These are phyloP conservation scores for Diversispora eburnea DNA, from an alignment of 192 early-diverging fungal species.

Conservation along the genomic window DNA sequence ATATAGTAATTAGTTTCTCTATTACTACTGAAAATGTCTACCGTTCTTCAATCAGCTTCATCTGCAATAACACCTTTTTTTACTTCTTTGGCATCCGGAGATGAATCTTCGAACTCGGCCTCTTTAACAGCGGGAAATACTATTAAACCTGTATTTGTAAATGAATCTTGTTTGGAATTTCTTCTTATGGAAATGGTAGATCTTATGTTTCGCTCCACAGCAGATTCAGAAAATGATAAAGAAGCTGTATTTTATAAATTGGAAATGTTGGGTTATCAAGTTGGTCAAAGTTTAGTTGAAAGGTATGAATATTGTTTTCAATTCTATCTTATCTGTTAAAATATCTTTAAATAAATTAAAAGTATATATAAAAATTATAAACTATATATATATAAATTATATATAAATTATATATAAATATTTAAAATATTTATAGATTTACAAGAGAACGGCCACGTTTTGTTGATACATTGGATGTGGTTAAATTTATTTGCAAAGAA, in stretches of 20 bases:
- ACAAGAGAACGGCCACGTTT: constrained; percentile 85
- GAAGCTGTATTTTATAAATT: constrained; percentile 90
- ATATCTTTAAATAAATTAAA: no score
- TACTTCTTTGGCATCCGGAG: constrained; percentile 11
- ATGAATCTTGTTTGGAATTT: constrained; percentile 69
- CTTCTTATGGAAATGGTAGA: constrained; percentile 76
- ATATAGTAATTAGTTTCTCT: no score
- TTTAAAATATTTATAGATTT: constrained; percentile 48
- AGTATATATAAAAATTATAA: no score
- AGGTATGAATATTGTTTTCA: constrained; percentile 41
- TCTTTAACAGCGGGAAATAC: neutral
- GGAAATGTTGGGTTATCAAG: constrained; percentile 85
- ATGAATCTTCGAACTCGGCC: neutral
- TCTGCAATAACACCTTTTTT: constrained; percentile 29
- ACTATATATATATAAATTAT: neutral
- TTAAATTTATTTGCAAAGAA: constrained; percentile 99
- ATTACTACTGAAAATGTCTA: no score
- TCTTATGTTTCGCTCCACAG: constrained; percentile 53
- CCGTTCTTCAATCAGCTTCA: constrained; percentile 27
- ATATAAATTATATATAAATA: neutral
- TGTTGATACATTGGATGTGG: constrained; percentile 89
- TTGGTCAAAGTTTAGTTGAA: constrained; percentile 85
- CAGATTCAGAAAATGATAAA: constrained; percentile 64
- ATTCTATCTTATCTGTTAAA: no score
- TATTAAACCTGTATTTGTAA: constrained; percentile 42